Conservation (phyloP, 805 yeast genomes). For the Cephaloascus fragrans region DNA sequence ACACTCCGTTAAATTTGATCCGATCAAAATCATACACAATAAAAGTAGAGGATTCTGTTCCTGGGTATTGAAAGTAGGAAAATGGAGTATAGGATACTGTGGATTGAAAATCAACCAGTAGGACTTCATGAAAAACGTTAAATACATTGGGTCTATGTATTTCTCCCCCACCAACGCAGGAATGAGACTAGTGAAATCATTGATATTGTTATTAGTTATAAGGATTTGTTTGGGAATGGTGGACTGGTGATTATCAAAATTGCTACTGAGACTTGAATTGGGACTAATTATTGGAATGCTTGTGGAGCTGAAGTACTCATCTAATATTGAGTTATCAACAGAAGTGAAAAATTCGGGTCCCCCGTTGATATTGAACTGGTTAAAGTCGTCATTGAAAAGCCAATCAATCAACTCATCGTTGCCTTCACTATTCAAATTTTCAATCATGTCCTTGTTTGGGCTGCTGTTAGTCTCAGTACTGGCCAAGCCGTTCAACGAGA, state of each 20-base stretch:
- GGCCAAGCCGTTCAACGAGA: background rate
- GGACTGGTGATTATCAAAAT: too few species aligned
- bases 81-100: constrained; percentile 48
- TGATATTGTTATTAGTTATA: background rate
- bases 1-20: constrained; percentile 34
- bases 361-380: background rate
- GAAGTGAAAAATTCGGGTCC: background rate
- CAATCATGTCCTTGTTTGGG: background rate
- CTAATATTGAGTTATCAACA: too few species aligned
- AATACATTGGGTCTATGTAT: constrained; percentile 9
- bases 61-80: constrained; percentile 44
- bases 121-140: constrained; percentile 20
- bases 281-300: background rate
- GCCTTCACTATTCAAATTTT: too few species aligned
- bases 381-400: background rate
- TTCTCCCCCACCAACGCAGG: constrained; percentile 8
- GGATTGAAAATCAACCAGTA: constrained; percentile 57
- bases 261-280: background rate
- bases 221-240: background rate
- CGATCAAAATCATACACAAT: constrained; percentile 46
- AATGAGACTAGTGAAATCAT: constrained; percentile 2
- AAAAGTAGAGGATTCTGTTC: constrained; percentile 39
- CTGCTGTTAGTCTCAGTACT: background rate
- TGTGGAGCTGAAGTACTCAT: too few species aligned
- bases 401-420: background rate